Conservation (phyloP, 345 rosid species). For the Ceriops decandra region DNA sequence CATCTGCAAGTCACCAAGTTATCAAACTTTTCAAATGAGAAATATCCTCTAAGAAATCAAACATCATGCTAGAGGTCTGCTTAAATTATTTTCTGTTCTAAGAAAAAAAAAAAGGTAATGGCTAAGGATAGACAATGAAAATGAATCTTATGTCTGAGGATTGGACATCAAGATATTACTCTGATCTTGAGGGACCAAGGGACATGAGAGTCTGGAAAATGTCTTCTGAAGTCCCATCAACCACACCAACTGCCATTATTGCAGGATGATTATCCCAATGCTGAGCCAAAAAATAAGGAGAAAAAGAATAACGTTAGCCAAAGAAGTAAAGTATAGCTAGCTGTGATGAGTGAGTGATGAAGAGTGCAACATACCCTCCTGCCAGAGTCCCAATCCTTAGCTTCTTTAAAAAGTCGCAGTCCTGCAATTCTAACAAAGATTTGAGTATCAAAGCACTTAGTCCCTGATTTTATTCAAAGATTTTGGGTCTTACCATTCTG, state of each 20-base stretch:
- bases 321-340: background rate
- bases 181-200: conserved; percentile 74
- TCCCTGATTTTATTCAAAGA: conserved; percentile 3
- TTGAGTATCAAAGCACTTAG: conserved; percentile 7
- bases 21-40: conserved; percentile 1
- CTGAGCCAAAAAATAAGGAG: conserved; percentile 36
- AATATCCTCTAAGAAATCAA: background rate
- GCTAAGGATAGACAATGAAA: no score
- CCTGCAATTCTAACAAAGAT: conserved; percentile 41
- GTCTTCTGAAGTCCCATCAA: conserved; percentile 78
- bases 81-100: background rate
- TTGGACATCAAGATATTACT: conserved; percentile 45
- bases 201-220: conserved; percentile 77
- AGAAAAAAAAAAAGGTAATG: no score
- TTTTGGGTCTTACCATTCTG: conserved; percentile 57
- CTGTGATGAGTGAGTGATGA: background rate
- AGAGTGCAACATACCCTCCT: conserved; percentile 45
- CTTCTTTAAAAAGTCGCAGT: conserved; percentile 85
- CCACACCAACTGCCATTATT: conserved; percentile 90
- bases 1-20: conserved; percentile 50
- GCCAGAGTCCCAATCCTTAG: conserved; percentile 65
- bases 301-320: background rate
- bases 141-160: no score
- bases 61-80: background rate
- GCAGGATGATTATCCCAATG: conserved; percentile 93